Conservation (phyloP, 768 basidiomycete species). For the Candolleomyces eurysporus region DNA sequence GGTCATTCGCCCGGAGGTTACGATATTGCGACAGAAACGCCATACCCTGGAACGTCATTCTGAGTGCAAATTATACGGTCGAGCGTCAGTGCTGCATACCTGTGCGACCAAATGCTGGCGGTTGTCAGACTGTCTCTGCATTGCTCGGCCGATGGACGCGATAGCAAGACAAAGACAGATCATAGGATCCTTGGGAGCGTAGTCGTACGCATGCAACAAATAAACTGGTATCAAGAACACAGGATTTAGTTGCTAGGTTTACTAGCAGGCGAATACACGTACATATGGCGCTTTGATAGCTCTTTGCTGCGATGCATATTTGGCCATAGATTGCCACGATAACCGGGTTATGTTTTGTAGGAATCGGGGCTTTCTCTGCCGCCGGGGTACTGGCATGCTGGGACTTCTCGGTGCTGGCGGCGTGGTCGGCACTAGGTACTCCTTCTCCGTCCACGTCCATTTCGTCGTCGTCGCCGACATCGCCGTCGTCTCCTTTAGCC, state of each 20-base stretch:
- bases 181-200: slow-evolving; percentile 80
- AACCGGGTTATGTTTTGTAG: slow-evolving; percentile 71
- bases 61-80: not conserved
- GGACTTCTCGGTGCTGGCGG: slow-evolving; percentile 8
- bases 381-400: not conserved
- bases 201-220: slow-evolving; percentile 83
- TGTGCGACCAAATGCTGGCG: slow-evolving; percentile 85
- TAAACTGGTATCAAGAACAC: slow-evolving; percentile 60
- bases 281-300: slow-evolving; percentile 92
- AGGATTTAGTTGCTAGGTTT: slow-evolving; percentile 62
- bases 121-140: slow-evolving; percentile 94
- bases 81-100: slow-evolving; percentile 19
- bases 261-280: slow-evolving; percentile 27
- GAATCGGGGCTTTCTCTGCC: slow-evolving; percentile 36
- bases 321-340: slow-evolving; percentile 78
- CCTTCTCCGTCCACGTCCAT: slow-evolving; percentile 13
- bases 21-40: slow-evolving; percentile 85
- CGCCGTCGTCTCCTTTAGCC: slow-evolving; percentile 25
- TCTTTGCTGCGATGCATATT: slow-evolving; percentile 78
- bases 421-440: not conserved
- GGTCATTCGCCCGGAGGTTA: slow-evolving; percentile 46
- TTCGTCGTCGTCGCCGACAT: slow-evolving; percentile 24
- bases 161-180: slow-evolving; percentile 81
- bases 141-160: slow-evolving; percentile 84
- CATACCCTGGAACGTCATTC: slow-evolving; percentile 54